Evolutionary conservation across 1,139 yeast species (phyloP), one percentile per base, ranked within the genome.

Genomic region (Nakaseomyces uthaithaninus): DNA sequence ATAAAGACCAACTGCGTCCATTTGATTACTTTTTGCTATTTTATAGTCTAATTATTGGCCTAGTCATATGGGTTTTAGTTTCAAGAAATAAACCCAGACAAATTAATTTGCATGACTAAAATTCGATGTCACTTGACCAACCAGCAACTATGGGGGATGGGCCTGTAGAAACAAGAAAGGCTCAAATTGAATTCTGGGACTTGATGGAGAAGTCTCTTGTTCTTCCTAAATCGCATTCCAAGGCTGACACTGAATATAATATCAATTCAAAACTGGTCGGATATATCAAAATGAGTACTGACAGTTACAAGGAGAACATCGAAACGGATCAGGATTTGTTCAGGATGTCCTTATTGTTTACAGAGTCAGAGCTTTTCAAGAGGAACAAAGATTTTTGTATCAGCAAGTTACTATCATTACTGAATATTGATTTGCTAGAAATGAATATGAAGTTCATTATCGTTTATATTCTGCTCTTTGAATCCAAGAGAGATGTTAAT

Each of bases 381-480:
- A 40, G 46, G 1, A 62, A 69, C 41, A 50, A 55, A 37, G 60
- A 59, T 23, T 72, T 71, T 49, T 71, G 75, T 44, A 45, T 71
- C 3, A 57, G 75, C 27, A 71, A 71, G 48, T 54, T 69, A 56
- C 52, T 70, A n/a, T 68, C 74, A 1, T 49, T 71, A 31, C 44
- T 71, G 39, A 58, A 59, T 28, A 57, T 64, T 7, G 68, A 64
- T 40, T 44, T 64, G 0, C 54, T 67, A 9, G 66, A 65, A 12
- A 58, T 62, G 37, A 66, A 66, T 41, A 55, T 62, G 51, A 63
- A 66, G 37, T 63, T 72, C 34, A 56, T 68, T 8, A 65, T 74
- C 12, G 74, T 78, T 8, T 74, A 74, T 49, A 62, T 76, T 4
- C 50, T 77, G 20, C 55, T 72, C 26, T 60, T 71, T 38, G 75